phyloP scores from a whole-genome alignment of 2,329 filamentous ascomycete species.

The Shiraia sp. region DNA sequence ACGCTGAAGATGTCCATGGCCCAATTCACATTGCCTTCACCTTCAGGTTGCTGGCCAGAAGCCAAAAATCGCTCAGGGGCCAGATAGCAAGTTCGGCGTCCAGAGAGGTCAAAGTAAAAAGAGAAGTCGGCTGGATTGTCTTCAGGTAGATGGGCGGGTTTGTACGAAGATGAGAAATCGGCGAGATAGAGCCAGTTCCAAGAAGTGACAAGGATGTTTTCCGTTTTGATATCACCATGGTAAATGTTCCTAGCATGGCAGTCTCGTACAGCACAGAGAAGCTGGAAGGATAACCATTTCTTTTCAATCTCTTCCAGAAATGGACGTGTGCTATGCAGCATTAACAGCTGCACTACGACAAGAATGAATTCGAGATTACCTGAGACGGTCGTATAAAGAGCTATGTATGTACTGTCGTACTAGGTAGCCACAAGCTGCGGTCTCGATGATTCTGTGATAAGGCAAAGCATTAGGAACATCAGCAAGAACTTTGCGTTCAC shows the following conservation, averaged over 20 bases:
- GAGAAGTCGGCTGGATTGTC: constrained; percentile 98
- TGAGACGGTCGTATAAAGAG: constrained; percentile 93
- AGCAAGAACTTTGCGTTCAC: constrained; percentile 76
- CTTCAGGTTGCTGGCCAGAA: constrained; percentile 67
- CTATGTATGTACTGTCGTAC: constrained; percentile 95
- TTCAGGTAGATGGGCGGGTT: constrained; percentile 89
- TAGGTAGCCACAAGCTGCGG: constrained; percentile 86
- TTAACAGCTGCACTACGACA: constrained; percentile 23
- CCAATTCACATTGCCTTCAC: constrained; percentile 71
- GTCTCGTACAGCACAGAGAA: constrained; percentile 88
- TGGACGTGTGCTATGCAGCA: constrained; percentile 73
- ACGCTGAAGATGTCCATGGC: constrained; percentile 99
- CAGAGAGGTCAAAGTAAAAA: constrained; percentile 95
- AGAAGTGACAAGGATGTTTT: constrained; percentile 94
- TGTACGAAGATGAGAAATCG: constrained; percentile 97
- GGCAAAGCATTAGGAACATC: constrained; percentile 88
- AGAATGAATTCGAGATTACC: constrained; percentile 39
- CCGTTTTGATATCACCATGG: constrained; percentile 98
- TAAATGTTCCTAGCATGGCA: constrained; percentile 88
- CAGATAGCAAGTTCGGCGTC: constrained; percentile 88
- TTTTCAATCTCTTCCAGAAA: constrained; percentile 98
- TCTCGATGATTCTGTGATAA: constrained; percentile 91
- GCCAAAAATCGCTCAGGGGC: constrained; percentile 90
- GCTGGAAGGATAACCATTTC: constrained; percentile 96
- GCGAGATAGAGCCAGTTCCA: constrained; percentile 99